phyloP scores from a whole-genome alignment of 495 filamentous ascomycete genomes.

The Margaritispora aquatica region DNA sequence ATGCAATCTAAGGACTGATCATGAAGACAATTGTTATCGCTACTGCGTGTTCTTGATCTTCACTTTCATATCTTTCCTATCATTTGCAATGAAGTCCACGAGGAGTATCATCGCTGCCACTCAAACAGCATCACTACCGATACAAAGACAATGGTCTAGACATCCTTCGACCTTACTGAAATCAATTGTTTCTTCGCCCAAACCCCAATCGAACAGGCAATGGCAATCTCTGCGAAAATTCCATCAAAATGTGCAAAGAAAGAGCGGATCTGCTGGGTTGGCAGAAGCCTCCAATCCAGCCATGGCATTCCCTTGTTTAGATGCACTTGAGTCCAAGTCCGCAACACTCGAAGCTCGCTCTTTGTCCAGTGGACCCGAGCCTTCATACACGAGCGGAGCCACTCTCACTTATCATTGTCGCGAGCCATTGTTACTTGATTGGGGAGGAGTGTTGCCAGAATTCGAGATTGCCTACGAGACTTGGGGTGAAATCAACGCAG shows the following conservation, averaged over 20 bases:
- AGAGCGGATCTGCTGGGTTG: background rate
- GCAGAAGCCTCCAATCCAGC: conserved; percentile 71
- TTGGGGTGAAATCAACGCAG: conserved; percentile 78
- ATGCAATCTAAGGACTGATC: background rate
- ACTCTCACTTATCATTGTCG: conserved; percentile 69
- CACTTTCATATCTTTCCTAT: background rate
- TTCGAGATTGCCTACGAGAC: conserved; percentile 91
- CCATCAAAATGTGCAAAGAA: background rate
- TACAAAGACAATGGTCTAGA: conserved; percentile 3
- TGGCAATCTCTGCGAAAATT: background rate
- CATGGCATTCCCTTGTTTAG: conserved; percentile 92
- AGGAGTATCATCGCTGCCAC: conserved; percentile 13
- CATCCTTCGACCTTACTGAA: conserved; percentile 2
- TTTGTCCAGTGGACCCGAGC: conserved; percentile 76
- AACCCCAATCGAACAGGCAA: background rate
- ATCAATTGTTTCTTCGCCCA: background rate
- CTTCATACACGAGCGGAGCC: conserved; percentile 83
- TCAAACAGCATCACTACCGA: conserved; percentile 5
- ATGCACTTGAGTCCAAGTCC: conserved; percentile 79
- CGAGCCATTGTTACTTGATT: conserved; percentile 78
- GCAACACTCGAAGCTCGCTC: conserved; percentile 70
- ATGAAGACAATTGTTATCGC: background rate
- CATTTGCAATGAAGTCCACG: conserved; percentile 12
- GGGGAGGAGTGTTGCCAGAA: conserved; percentile 81
- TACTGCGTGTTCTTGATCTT: background rate